Evolutionary conservation across 129 eudicot genomes (phyloP).

Genomic region (Tanacetum coccineum): DNA sequence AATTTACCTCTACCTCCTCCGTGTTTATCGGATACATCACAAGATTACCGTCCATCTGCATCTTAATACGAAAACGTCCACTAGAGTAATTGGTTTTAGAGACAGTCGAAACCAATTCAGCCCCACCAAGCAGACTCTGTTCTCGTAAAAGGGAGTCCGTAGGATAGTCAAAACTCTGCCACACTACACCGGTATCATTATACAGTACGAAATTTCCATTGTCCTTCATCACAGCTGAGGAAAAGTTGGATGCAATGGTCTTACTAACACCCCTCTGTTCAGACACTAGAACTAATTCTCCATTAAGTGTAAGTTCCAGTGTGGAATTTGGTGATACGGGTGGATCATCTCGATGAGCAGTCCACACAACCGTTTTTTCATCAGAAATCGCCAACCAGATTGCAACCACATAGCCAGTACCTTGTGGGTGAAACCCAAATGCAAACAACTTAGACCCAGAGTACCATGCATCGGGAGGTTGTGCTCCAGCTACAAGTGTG

Average conservation of each 20-base stretch:
- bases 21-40: slow-evolving; percentile 35
- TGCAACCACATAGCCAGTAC: slow-evolving; percentile 27
- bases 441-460: slow-evolving; percentile 27
- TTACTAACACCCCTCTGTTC: neutral
- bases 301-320: slow-evolving; percentile 20
- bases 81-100: slow-evolving; percentile 25
- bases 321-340: slow-evolving; percentile 17
- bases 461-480: slow-evolving; percentile 22
- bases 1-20: neutral
- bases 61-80: slow-evolving; percentile 32
- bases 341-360: slow-evolving; percentile 29
- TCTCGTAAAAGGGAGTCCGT: slow-evolving; percentile 40
- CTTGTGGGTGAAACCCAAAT: slow-evolving; percentile 32
- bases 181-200: slow-evolving; percentile 2
- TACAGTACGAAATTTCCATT: slow-evolving; percentile 35
- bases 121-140: slow-evolving; percentile 29
- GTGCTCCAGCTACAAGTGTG: slow-evolving; percentile 23
- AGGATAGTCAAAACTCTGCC: slow-evolving; percentile 45
- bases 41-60: slow-evolving; percentile 41
- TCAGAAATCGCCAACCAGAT: slow-evolving; percentile 23
- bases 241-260: slow-evolving; percentile 14
- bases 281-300: slow-evolving; percentile 10
- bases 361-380: slow-evolving; percentile 38
- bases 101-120: slow-evolving; percentile 33
- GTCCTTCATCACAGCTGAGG: slow-evolving; percentile 25